Conservation (phyloP, 768 basidiomycete genomes). For the Russula olivacea region DNA sequence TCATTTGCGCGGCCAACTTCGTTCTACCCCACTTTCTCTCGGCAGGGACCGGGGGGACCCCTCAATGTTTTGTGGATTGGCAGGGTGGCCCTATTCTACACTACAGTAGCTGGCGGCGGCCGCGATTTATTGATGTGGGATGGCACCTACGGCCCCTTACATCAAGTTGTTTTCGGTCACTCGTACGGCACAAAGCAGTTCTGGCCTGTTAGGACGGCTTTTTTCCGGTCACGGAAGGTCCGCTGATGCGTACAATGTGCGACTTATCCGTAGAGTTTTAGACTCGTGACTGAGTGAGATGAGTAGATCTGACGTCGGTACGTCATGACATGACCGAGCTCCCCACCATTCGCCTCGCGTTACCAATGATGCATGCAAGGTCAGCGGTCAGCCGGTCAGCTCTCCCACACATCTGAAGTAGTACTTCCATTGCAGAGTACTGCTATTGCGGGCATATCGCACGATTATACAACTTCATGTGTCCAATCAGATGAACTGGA, state of each 20-base stretch:
- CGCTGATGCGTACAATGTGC: background rate
- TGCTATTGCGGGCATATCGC: background rate
- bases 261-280: background rate
- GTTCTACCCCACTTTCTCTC: background rate
- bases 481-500: conserved; percentile 1
- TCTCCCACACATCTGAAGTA: too few species aligned
- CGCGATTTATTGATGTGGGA: background rate
- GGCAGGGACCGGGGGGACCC: background rate
- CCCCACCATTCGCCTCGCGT: background rate
- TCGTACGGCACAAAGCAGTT: background rate
- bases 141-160: background rate
- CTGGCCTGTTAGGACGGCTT: background rate
- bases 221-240: background rate
- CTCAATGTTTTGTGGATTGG: background rate
- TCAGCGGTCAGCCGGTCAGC: too few species aligned
- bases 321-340: background rate
- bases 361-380: background rate
- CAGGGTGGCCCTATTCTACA: too few species aligned
- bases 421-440: background rate
- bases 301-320: background rate
- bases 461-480: background rate
- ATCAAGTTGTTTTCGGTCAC: background rate
- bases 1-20: background rate
- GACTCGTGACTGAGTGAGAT: background rate
- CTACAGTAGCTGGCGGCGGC: background rate